phyloP scores from a whole-genome alignment of 176 grass and related monocot species.

The Alloteropsis semialata region DNA sequence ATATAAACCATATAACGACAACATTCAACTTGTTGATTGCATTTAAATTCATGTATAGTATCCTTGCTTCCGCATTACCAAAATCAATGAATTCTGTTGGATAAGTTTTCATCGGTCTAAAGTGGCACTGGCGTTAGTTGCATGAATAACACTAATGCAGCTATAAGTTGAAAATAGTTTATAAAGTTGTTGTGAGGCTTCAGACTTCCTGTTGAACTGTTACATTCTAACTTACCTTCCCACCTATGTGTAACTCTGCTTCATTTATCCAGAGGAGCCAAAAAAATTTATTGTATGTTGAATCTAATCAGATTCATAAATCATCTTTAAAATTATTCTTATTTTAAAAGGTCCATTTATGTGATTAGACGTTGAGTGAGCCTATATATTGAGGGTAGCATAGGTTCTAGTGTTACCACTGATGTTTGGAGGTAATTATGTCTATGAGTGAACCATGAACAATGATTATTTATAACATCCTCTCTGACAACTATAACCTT shows the following conservation, averaged over 20 bases:
- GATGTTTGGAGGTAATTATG: neutral
- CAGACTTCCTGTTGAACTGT: neutral
- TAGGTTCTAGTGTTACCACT: neutral
- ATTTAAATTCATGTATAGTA: neutral
- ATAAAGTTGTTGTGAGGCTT: neutral
- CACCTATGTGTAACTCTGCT: neutral
- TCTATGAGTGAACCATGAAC: neutral
- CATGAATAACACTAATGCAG: neutral
- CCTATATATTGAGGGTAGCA: neutral
- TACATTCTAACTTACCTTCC: neutral
- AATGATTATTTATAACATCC: neutral
- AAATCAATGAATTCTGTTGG: neutral
- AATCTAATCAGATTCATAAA: neutral
- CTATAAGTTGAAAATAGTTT: neutral
- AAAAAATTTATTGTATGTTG: neutral
- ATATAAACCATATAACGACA: neutral
- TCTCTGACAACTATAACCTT: neutral
- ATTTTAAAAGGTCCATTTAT: neutral
- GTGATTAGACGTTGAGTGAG: neutral
- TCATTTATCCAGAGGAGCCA: neutral
- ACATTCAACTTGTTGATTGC: neutral
- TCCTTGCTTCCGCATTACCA: neutral
- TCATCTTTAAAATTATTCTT: neutral
- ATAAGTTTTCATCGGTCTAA: neutral
- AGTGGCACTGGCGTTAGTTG: neutral